Evolutionary conservation across 805 yeast species (phyloP).

Genomic region (Candida manassasensis): DNA sequence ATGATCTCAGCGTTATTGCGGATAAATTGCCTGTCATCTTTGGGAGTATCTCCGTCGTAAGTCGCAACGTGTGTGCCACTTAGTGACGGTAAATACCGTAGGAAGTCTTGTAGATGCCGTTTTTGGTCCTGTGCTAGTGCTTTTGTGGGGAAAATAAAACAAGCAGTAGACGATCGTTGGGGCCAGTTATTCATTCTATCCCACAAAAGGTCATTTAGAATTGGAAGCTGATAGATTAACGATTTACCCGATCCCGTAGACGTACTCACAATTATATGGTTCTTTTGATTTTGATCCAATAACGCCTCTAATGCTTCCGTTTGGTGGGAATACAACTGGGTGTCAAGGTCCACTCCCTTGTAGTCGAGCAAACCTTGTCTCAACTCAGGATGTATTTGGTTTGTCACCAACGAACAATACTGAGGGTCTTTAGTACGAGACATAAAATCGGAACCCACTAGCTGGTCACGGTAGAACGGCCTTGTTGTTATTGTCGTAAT

Average conservation of each 20-base stretch:
- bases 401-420: constrained; percentile 35
- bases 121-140: constrained; percentile 97
- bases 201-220: constrained; percentile 45
- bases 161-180: constrained; percentile 50
- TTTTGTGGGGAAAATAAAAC: constrained; percentile 93
- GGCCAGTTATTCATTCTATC: constrained; percentile 32
- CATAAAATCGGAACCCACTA: constrained; percentile 45
- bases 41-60: constrained; percentile 90
- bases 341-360: constrained; percentile 39
- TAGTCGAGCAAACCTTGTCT: constrained; percentile 45
- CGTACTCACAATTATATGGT: constrained; percentile 84
- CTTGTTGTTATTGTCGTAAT: constrained; percentile 43
- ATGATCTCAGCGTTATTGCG: constrained; percentile 68
- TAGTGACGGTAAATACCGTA: constrained; percentile 43
- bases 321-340: constrained; percentile 73
- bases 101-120: constrained; percentile 61
- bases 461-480: constrained; percentile 59
- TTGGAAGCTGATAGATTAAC: constrained; percentile 84
- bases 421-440: constrained; percentile 43
- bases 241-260: constrained; percentile 97
- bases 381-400: constrained; percentile 42
- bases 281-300: constrained; percentile 18
- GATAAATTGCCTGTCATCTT: constrained; percentile 46
- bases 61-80: constrained; percentile 59
- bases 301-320: constrained; percentile 66